Base-by-base conservation (phyloP, 495 filamentous ascomycete species). In the Aspergillus baeticus region DNA sequence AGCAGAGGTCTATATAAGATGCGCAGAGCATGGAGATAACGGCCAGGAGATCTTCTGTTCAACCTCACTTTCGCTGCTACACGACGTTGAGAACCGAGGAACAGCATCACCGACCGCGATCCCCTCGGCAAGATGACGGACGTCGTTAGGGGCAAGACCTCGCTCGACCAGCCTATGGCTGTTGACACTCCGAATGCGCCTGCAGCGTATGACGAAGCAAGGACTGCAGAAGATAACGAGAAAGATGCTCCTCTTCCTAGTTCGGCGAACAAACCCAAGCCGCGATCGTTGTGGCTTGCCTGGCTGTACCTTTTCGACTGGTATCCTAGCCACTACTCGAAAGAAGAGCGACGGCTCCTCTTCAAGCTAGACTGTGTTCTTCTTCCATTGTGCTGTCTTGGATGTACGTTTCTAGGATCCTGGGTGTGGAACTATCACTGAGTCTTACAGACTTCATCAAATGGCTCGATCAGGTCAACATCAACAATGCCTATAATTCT, bases 401-500 rank as follows among this genome's bases (percentile, higher is more conserved):
- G 46, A 18, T 63, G 59, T 57, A 14, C 36, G 54, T 42, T 26
- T 1, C 36, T 44, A 8, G 49, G 15, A 38, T 38, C 14, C 36
- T 38, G 36, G 5, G 5, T 5, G 5, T 38, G 15, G 48, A 21
- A 18, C 5, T 47, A n/a, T 8, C 31, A 6, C 31, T 50, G 47
- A 35, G 11, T 50, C 33, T 26, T 52, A 13, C 22, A 61, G 59
- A 57, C 48, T 63, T 63, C n/a, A 57, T 63, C 57, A 63, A 63
- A 43, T 60, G 54, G 50, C 49, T 63, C 26, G 61, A 60, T 47
- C 45, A 49, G n/a, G 45, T 49, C 20, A 55, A 60, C 45, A 43
- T 60, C 0, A 55, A 54, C 26, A 84, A 84, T 71, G 83, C 84
- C 36, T 86, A 85, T 66, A 77, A 84, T 15, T 80, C 78, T 0